phyloP scores from a whole-genome alignment of 805 yeast species.

The Ogataea nakhonphanomensis region DNA sequence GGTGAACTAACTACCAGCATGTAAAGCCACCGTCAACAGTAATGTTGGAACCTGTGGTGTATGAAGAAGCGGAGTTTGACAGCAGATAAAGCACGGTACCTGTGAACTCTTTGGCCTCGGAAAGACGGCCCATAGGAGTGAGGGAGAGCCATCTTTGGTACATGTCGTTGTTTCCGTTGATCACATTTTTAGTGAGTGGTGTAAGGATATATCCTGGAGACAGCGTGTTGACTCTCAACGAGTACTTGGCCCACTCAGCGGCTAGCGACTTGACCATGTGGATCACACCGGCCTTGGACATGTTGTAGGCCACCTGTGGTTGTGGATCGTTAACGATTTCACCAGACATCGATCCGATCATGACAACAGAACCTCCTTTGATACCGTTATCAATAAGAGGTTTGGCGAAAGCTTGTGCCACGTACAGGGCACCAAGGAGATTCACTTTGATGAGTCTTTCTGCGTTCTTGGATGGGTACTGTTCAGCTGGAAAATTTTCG shows the following conservation, averaged over 20 bases:
- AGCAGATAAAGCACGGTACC: conserved; percentile 76
- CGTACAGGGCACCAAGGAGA: conserved; percentile 70
- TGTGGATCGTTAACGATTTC: conserved; percentile 75
- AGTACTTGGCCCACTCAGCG: conserved; percentile 76
- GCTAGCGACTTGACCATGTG: conserved; percentile 75
- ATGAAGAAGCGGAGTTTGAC: conserved; percentile 63
- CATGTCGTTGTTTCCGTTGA: conserved; percentile 54
- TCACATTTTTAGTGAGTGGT: conserved; percentile 71
- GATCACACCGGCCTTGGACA: conserved; percentile 84
- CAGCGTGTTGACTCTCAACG: conserved; percentile 72
- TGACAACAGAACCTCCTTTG: conserved; percentile 56
- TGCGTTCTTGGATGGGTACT: conserved; percentile 69
- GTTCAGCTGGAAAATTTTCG: conserved; percentile 74
- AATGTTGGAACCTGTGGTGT: conserved; percentile 81
- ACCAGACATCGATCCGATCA: conserved; percentile 80
- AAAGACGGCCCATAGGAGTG: conserved; percentile 79
- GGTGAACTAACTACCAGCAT: conserved; percentile 52
- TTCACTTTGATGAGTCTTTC: conserved; percentile 68
- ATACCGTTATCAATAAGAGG: conserved; percentile 55
- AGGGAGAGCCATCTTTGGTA: conserved; percentile 69
- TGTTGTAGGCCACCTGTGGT: conserved; percentile 76
- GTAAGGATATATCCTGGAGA: conserved; percentile 82
- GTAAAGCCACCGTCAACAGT: conserved; percentile 87
- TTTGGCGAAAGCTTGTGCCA: conserved; percentile 69
- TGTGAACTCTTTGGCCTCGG: conserved; percentile 78